These are phyloP conservation scores for Malbranchea zuffiana DNA, from an alignment of 2,329 filamentous ascomycete genomes.

Conservation along the genomic window DNA sequence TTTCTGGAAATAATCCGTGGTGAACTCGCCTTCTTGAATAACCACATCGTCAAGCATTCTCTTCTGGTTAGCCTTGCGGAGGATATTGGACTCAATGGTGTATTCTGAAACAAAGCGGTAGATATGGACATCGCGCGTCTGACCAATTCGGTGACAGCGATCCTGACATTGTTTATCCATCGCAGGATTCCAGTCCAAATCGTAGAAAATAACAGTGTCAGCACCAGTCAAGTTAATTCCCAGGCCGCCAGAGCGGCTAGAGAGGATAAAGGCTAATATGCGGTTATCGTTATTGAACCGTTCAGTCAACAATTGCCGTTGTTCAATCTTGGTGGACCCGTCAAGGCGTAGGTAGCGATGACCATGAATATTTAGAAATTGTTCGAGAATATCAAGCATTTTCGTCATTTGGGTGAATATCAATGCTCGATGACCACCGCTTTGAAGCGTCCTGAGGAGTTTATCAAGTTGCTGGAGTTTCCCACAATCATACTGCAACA, in stretches of 20 bases:
- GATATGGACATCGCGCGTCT: constrained; percentile 95
- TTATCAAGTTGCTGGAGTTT: constrained; percentile 86
- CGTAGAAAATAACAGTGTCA: constrained; percentile 97
- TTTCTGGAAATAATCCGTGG: constrained; percentile 88
- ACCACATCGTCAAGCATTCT: constrained; percentile 96
- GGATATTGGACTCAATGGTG: constrained; percentile 95
- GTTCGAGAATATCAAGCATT: constrained; percentile 91
- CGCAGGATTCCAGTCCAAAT: constrained; percentile 97
- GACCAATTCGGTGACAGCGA: constrained; percentile 89
- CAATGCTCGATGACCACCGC: constrained; percentile 80
- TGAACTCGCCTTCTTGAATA: constrained; percentile 96
- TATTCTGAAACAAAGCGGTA: constrained; percentile 88
- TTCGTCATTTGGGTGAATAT: constrained; percentile 99
- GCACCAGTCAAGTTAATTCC: constrained; percentile 95
- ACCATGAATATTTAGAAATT: constrained; percentile 94
- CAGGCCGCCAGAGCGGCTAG: constrained; percentile 82
- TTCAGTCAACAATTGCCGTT: constrained; percentile 88
- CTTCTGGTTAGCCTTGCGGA: constrained; percentile 94
- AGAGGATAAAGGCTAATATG: constrained; percentile 91
- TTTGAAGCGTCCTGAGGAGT: constrained; percentile 74
- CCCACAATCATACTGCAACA: constrained; percentile 96
- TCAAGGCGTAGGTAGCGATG: constrained; percentile 94
- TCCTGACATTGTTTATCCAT: constrained; percentile 99
- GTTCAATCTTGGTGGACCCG: constrained; percentile 91
- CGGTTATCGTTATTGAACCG: constrained; percentile 91